Conservation (phyloP, 805 yeast genomes). For the Metschnikowia anglica region DNA sequence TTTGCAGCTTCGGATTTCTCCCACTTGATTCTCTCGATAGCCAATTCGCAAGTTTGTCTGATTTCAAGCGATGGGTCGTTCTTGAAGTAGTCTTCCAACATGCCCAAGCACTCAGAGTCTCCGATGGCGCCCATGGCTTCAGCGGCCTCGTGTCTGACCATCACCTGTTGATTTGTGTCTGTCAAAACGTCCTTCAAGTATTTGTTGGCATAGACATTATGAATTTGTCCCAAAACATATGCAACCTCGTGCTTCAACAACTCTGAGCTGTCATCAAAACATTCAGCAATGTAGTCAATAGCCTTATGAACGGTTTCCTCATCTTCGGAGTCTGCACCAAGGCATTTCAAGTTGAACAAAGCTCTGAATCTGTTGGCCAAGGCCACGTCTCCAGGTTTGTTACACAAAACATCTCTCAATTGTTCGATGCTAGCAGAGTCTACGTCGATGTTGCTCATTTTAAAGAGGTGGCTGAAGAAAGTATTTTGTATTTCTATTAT, state of each 20-base stretch:
- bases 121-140: constrained; percentile 98
- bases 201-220: constrained; percentile 76
- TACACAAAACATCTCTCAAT: constrained; percentile 67
- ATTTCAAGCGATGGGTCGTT: constrained; percentile 85
- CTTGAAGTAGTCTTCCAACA: constrained; percentile 60
- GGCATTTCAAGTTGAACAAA: constrained; percentile 80
- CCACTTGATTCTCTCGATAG: constrained; percentile 94
- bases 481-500: background rate
- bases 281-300: constrained; percentile 78
- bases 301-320: constrained; percentile 60
- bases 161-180: constrained; percentile 70
- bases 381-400: constrained; percentile 64
- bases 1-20: constrained; percentile 67
- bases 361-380: constrained; percentile 92
- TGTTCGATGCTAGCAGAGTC: constrained; percentile 54
- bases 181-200: constrained; percentile 68
- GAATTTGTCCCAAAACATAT: constrained; percentile 93
- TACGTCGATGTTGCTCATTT: constrained; percentile 38
- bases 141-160: constrained; percentile 99
- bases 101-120: constrained; percentile 65
- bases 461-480: background rate
- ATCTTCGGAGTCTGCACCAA: constrained; percentile 69
- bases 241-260: constrained; percentile 96
- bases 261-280: constrained; percentile 81
- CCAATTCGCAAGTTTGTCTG: constrained; percentile 96